Evolutionary conservation across 2,329 filamentous ascomycete species (phyloP), one percentile per base, ranked within the genome.

Genomic region (Claviceps sp.): DNA sequence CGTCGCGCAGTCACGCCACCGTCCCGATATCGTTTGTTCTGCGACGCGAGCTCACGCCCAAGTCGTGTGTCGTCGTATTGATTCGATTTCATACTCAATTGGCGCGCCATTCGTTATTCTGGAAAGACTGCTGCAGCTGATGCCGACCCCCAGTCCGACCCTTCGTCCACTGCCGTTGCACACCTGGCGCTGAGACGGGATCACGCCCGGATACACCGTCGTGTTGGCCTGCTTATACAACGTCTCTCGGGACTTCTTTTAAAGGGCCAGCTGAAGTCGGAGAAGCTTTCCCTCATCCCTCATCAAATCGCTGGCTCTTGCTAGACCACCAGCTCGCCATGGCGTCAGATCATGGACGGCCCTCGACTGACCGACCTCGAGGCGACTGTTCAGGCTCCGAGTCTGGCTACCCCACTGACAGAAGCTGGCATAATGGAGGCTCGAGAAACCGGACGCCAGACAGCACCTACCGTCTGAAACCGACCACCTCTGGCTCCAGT

Each of bases 291-390:
- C 17, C 24, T 40, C 24, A 26, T 39, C 24, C 17, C 17, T 13
- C 17, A 8, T 43, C 14, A 19, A 5, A 22, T 44, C 24, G 30
- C 40, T 24, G 16, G 50, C 26, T 48, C 45, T 51, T 30, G 53
- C 50, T 48, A 34, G 40, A 38, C 26, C 19, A 39, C 40, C 40
- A 40, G 37, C 39, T 57, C 60, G 61, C 57, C 52, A 73, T 75
- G 69, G 72, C 71, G 58, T 71, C 73, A 58, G 72, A 73, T 57
- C 72, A 74, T 62, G 70, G 71, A 58, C 67, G 65, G 58, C 61
- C 65, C 59, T 65, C 67, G 55, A 61, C 59, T 62, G 70, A 72
- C 56, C 65, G 64, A 57, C 58, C 60, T 55, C 66, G 64, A 47
- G 62, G 51, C 53, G 61, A 64, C 54, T 57, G 56, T 48, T 55